Evolutionary conservation across 257 asterid genomes (phyloP), one percentile per base, ranked within the genome.

Genomic region (Salvia rosmarinus): DNA sequence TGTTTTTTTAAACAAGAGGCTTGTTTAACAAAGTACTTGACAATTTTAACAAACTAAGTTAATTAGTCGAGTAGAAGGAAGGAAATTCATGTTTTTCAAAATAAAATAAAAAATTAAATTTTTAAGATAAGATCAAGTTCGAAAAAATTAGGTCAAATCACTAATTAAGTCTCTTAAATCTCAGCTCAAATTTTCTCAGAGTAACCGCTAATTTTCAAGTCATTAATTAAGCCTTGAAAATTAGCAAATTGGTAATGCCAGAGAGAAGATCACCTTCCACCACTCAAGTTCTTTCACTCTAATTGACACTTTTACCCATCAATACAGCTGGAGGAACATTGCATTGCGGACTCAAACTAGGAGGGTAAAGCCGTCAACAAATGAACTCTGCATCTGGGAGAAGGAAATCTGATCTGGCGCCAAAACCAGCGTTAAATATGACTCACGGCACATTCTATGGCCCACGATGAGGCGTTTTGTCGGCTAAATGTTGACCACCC

Each of bases 381-480:
- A 39, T 39, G 2, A 60, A 32, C 30, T 43, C 0, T 11, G 57
- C 66, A 0, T 42, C 40, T 16, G 66, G 39, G 47, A 60, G 47
- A 9, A 25, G 0, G 19, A 72, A 64, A 51, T 5, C 0, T 13
- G 16, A 19, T 34, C 68, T 66, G 68, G 62, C 52, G 54, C 9
- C 0, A 34, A 30, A 13, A 62, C 5, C 8, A 13, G 65, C 20
- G 35, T 34, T 44, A 67, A 64, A 64, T 19, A 59, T 23, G 58
- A 56, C 47, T 47, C 28, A 59, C 61, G 68, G 77, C 77, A 69
- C 77, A 34, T 39, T 64, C 63, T 49, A 70, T 58, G 54, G 77
- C 80, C 75, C 70, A 69, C 51, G 73, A 61, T 79, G 51, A 47
- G 82, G 82, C 67, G 59, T 30, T 71, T 68, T 72, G 79, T 73